These are phyloP conservation scores for Wickerhamiella australiensis DNA, from an alignment of 805 yeast genomes.

Conservation along the genomic window DNA sequence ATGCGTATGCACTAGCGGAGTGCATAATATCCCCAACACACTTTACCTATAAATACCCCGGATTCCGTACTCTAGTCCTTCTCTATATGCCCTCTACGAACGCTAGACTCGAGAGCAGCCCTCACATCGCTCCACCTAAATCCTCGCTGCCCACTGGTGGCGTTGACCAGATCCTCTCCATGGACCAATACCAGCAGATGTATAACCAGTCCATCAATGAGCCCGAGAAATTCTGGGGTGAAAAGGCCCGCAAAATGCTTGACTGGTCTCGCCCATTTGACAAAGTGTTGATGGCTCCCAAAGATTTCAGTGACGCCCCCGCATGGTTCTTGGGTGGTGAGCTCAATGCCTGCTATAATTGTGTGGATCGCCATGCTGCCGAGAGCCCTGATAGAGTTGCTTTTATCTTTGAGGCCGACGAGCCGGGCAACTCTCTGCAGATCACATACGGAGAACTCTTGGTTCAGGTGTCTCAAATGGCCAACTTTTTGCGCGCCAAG, in stretches of 20 bases:
- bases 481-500: slow-evolving; percentile 52
- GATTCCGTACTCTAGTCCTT: not conserved
- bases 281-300: slow-evolving; percentile 18
- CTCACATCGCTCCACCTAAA: slow-evolving; percentile 9
- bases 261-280: slow-evolving; percentile 45
- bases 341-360: slow-evolving; percentile 66
- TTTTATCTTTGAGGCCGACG: slow-evolving; percentile 71
- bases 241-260: slow-evolving; percentile 38
- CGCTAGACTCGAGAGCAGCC: slow-evolving; percentile 1
- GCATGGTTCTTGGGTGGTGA: slow-evolving; percentile 76
- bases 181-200: slow-evolving; percentile 39
- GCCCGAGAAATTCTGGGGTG: slow-evolving; percentile 45
- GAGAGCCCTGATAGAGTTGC: slow-evolving; percentile 60
- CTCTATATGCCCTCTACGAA: slow-evolving; percentile 10
- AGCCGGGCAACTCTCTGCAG: slow-evolving; percentile 47
- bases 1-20: slow-evolving; percentile 1
- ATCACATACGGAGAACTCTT: slow-evolving; percentile 62
- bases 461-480: slow-evolving; percentile 55
- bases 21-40: slow-evolving; percentile 9
- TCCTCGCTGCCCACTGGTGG: slow-evolving; percentile 12
- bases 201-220: slow-evolving; percentile 46
- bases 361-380: slow-evolving; percentile 73
- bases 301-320: slow-evolving; percentile 27
- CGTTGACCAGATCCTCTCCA: slow-evolving; percentile 31
- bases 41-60: slow-evolving; percentile 1